Conservation (phyloP, 208 protist genomes). For the Trypanosoma caninum region DNA sequence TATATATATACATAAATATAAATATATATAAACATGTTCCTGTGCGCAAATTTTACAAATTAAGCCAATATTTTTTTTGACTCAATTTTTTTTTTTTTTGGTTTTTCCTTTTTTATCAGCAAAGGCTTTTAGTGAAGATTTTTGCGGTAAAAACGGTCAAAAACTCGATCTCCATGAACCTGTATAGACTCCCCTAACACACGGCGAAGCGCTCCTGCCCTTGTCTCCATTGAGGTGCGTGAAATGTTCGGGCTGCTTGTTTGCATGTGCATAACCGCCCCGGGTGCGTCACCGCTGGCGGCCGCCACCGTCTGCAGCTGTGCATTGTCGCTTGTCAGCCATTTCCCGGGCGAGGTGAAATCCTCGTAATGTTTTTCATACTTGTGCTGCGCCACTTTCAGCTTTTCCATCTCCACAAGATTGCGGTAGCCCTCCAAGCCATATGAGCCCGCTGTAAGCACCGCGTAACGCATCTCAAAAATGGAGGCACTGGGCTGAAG, state of each 20-base stretch:
- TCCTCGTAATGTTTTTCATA: constrained; percentile 89
- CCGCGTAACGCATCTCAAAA: constrained; percentile 85
- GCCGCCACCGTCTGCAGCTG: constrained; percentile 75
- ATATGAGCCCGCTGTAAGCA: constrained; percentile 59
- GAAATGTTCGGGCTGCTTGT: constrained; percentile 39
- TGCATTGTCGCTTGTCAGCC: constrained; percentile 74
- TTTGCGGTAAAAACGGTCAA: constrained; percentile 83
- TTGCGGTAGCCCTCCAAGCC: constrained; percentile 68
- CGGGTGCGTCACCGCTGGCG: constrained; percentile 60
- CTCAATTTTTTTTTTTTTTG: constrained; percentile 7
- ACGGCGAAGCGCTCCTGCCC: constrained; percentile 51
- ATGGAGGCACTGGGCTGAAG: constrained; percentile 80
- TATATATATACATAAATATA: too few relatives aligned
- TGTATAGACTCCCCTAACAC: constrained; percentile 65
- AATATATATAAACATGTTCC: too few relatives aligned
- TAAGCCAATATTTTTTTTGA: too few relatives aligned
- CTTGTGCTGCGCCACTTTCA: constrained; percentile 86
- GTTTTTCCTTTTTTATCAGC: background rate
- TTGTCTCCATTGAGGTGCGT: constrained; percentile 68
- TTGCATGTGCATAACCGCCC: constrained; percentile 62
- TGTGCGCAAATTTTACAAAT: too few relatives aligned
- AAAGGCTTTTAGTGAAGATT: constrained; percentile 47
- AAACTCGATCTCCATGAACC: constrained; percentile 75
- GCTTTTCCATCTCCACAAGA: constrained; percentile 82
- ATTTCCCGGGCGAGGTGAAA: constrained; percentile 75